phyloP scores from a whole-genome alignment of 495 filamentous ascomycete genomes.

The Pseudoneurospora amorphoporcata region DNA sequence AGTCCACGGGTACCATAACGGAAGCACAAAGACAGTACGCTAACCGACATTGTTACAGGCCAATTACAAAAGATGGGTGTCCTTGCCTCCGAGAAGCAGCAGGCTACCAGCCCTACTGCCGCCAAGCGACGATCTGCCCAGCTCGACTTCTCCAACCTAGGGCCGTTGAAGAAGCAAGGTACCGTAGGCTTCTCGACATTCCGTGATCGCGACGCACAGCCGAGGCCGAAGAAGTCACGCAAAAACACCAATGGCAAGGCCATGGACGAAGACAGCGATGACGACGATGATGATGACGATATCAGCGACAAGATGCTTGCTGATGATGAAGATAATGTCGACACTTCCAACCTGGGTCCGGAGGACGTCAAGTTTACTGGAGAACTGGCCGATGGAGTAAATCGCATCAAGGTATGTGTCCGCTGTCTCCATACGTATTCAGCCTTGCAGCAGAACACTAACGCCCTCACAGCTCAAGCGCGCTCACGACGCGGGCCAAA shows the following conservation, averaged over 20 bases:
- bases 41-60: conserved; percentile 38
- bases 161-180: conserved; percentile 68
- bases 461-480: conserved; percentile 68
- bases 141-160: conserved; percentile 74
- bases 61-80: conserved; percentile 95
- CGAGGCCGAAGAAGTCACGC: conserved; percentile 43
- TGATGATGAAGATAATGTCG: conserved; percentile 58
- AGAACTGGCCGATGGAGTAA: conserved; percentile 81
- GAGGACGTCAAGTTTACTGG: conserved; percentile 79
- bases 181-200: conserved; percentile 87
- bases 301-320: conserved; percentile 49
- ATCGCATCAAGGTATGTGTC: conserved; percentile 76
- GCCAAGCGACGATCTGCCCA: conserved; percentile 67
- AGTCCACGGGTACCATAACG: conserved; percentile 25
- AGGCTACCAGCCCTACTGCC: conserved; percentile 42
- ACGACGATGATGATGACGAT: conserved; percentile 69
- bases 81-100: conserved; percentile 48
- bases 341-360: conserved; percentile 46
- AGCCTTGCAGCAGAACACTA: conserved; percentile 7
- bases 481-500: conserved; percentile 76
- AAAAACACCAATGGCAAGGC: conserved; percentile 43
- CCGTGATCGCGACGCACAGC: conserved; percentile 53
- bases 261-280: conserved; percentile 49
- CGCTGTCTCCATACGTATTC: background rate
- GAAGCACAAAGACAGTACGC: background rate